Evolutionary conservation across 345 rosid species (phyloP), one percentile per base, ranked within the genome.

Genomic region (Salix dunnii): DNA sequence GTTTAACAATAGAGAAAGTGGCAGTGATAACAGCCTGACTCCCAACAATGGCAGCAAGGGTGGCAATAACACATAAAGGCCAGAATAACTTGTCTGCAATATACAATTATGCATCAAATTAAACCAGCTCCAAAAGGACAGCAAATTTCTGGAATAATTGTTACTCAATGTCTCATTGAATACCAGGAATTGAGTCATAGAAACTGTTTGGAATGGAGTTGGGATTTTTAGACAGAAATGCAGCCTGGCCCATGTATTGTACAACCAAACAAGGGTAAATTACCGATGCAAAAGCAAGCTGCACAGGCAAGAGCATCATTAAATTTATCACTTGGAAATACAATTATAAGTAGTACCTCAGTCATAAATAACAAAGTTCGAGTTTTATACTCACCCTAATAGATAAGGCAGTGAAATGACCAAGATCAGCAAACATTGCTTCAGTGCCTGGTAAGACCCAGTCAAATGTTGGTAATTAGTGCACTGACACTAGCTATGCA

Each of bases 161-260:
- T 62, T 72, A 63, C 43, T 68, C 65, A 72, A 36, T 46, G 33
- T 67, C 75, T 66, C 43, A 71, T 40, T 43, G 23, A 78, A 80
- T 90, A 94, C 97, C 89, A 70, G 98, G 98, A 80, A 94, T 82
- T 27, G 98, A 92, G 76, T 80, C 80, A 82, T 85, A 94, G 81
- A 94, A 94, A 81, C 90, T 88, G 82, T 88, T 48, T 35, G 82
- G 38, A 55, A 91, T 73, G 35, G 84, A 84, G 2, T 25, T 27
- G 27, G 82, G 85, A 83, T 92, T 77, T 86, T 86, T 91, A 42
- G 99, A 94, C 77, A 94, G 87, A 87, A 84, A 94, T 46, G 99
- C 97, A 84, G 97, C 97, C 82, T 94, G 99, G 55, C 97, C 99
- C 99, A 94, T 92, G 87, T 94, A 94, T 83, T 94, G 99, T 74